Base-by-base conservation (phyloP, 1,284 basidiomycete genomes). In the Boletellus deceptivus region DNA sequence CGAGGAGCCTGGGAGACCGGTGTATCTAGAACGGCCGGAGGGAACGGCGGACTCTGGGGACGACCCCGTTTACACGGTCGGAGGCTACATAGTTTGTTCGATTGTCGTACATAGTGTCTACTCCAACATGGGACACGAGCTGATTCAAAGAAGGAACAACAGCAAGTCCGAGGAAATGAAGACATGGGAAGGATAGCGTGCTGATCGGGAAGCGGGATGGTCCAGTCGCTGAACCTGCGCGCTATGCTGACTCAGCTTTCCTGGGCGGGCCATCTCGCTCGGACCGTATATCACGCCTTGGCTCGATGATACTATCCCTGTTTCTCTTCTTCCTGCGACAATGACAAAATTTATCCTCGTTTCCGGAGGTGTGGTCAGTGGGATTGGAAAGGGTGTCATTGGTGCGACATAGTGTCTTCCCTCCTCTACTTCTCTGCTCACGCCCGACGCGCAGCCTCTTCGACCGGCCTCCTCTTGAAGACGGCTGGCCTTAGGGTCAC, bases 401-500 rank as follows among this genome's bases (percentile, higher is more conserved):
- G 92, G 92, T 93, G 71, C 72, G 87, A 67, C 52, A 44, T 48
- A 57, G 59, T 46, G 48, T 49, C 58, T 49, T 49, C 57, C 59
- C 68, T 68, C 55, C 65, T 62, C 48, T 46, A 46, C 37, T 45
- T 24, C 53, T 39, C 43, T 55, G 49, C 64, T 55, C 53, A 62
- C 22, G 14, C 55, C 33, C 48, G 51, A 46, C 31, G 27, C 40
- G 39, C 55, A 94, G 95, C 96, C 62, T 99, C 96, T 38, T 98
- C 95, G 55, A 98, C 97, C 16, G 96, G 96, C 57, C 78, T 99
- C 46, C 80, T 99, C 48, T 80, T 99, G 70, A 98, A 98, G 77
- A 98, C 93, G 43, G 85, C 89, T 31, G 96, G 96, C 41, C 79
- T 97, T 58, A 96, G 94, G 72, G 96, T 98, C 64, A 99, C 97